Evolutionary conservation across 371 early-diverging fungal species (phyloP), one percentile per base, ranked within the genome.

Genomic region (Mortierella polycephala): DNA sequence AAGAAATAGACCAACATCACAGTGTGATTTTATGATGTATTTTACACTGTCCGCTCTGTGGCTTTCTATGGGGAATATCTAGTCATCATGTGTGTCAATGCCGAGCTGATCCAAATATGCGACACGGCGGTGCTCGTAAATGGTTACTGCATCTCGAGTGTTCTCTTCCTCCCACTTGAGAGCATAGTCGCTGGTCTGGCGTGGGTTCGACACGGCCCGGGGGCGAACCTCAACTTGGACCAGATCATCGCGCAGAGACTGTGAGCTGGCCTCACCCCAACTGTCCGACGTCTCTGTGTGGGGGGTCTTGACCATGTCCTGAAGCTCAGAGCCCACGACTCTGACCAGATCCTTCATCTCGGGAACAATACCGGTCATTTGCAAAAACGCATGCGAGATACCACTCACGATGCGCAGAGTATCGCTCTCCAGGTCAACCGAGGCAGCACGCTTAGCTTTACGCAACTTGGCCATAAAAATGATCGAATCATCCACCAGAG

Each of bases 401-500:
- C 98, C 98, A 63, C 44, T 83, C 39, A 39, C 79, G 73, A 58
- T 83, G 40, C 56, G 69, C 42, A 70, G 51, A 18, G 69, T 74
- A 11, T 74, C 79, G 50, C 69, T 68, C 46, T 68, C 63, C 14
- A 64, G 51, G 39, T 69, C 67, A 5, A 56, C 63, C 1, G 57
- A 56, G 13, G 69, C 73, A 9, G 64, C 69, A 10, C 84, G 81
- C 71, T 91, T 93, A 40, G 96, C 96, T 42, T 91, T 89, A 52
- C 97, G 91, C 45, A 97, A 83, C 13, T 96, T 89, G 8, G 92
- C 96, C 16, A 95, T 96, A 79, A 98, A 92, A 21, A 97, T 85
- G 14, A 98, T 92, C 1, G 97, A 94, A 79, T 98, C 99, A 80
- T 98, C 99, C 1, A 97, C 95, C 23, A 98, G 86, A 0, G 99